These are phyloP conservation scores for Bryum argenteum DNA, from an alignment of 225 moss, liverwort and hornwort genomes.

Conservation along the genomic window DNA sequence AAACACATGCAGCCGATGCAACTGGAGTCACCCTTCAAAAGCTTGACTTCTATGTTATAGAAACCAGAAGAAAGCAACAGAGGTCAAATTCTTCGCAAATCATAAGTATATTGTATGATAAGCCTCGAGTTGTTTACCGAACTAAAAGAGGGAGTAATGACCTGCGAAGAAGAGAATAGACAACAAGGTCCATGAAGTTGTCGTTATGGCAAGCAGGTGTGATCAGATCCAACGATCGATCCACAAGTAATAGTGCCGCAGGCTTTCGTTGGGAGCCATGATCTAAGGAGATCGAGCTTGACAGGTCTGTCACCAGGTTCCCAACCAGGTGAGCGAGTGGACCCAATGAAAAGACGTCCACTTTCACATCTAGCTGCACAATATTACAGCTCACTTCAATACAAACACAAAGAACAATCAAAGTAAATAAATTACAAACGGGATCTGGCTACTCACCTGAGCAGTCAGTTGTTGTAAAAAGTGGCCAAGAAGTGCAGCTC, in stretches of 20 bases:
- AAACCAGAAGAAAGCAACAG: background rate
- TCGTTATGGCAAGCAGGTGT: slow-evolving; percentile 86
- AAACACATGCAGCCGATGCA: too few relatives aligned
- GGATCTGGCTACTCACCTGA: slow-evolving; percentile 53
- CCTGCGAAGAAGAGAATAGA: slow-evolving; percentile 75
- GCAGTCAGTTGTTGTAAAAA: slow-evolving; percentile 74
- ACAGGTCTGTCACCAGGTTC: slow-evolving; percentile 85
- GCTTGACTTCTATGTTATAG: background rate
- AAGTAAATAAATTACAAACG: background rate
- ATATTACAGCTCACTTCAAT: slow-evolving; percentile 23
- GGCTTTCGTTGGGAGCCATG: slow-evolving; percentile 68
- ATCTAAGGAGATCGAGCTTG: slow-evolving; percentile 64
- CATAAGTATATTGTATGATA: background rate
- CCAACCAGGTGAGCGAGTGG: slow-evolving; percentile 88
- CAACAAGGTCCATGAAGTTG: slow-evolving; percentile 74
- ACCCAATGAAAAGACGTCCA: slow-evolving; percentile 87
- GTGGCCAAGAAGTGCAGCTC: slow-evolving; percentile 88
- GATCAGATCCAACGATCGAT: slow-evolving; percentile 81
- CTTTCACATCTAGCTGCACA: slow-evolving; percentile 92
- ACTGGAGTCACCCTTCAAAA: too few relatives aligned
- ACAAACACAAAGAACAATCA: too few relatives aligned
- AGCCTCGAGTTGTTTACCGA: too few relatives aligned
- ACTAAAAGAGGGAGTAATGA: slow-evolving; percentile 21
- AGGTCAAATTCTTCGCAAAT: background rate
- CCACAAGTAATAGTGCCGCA: slow-evolving; percentile 81